Conservation (phyloP, 2,329 filamentous ascomycete genomes). For the Alternaria incomplexa region DNA sequence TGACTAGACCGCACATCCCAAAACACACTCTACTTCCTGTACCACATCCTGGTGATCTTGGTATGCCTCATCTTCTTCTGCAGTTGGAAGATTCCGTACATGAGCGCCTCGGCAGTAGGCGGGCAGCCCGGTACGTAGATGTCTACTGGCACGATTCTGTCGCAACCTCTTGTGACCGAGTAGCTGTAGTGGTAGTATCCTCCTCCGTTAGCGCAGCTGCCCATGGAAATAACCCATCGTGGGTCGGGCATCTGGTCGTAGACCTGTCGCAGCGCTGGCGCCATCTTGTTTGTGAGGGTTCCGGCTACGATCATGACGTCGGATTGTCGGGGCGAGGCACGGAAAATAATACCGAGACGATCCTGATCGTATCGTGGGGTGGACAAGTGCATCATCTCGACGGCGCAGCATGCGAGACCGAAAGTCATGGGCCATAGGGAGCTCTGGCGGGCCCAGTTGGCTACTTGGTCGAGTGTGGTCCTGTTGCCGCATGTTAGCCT, state of each 20-base stretch:
- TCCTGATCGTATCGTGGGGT: slow-evolving; percentile 93
- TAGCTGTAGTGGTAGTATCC: slow-evolving; percentile 91
- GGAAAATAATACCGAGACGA: slow-evolving; percentile 89
- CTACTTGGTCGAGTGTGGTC: slow-evolving; percentile 79
- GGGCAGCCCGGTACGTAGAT: slow-evolving; percentile 80
- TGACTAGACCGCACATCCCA: slow-evolving; percentile 16
- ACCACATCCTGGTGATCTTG: slow-evolving; percentile 64
- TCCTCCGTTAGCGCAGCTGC: slow-evolving; percentile 82
- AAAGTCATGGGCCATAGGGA: slow-evolving; percentile 95
- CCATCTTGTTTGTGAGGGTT: slow-evolving; percentile 96
- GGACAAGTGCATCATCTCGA: slow-evolving; percentile 95
- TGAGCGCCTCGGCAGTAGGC: slow-evolving; percentile 60
- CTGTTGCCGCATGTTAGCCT: slow-evolving; percentile 52
- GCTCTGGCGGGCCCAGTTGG: slow-evolving; percentile 85
- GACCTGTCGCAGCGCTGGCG: slow-evolving; percentile 83
- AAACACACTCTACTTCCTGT: slow-evolving; percentile 54
- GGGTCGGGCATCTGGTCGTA: slow-evolving; percentile 97
- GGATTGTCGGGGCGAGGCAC: slow-evolving; percentile 85
- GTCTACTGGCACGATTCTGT: slow-evolving; percentile 82
- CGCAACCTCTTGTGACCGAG: slow-evolving; percentile 76
- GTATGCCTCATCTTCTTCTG: slow-evolving; percentile 77
- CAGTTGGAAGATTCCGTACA: slow-evolving; percentile 73
- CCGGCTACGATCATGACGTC: slow-evolving; percentile 96
- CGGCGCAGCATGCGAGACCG: slow-evolving; percentile 85
- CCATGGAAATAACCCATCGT: slow-evolving; percentile 86